Conservation (phyloP, 306 rosid species). For the Inga oerstediana region DNA sequence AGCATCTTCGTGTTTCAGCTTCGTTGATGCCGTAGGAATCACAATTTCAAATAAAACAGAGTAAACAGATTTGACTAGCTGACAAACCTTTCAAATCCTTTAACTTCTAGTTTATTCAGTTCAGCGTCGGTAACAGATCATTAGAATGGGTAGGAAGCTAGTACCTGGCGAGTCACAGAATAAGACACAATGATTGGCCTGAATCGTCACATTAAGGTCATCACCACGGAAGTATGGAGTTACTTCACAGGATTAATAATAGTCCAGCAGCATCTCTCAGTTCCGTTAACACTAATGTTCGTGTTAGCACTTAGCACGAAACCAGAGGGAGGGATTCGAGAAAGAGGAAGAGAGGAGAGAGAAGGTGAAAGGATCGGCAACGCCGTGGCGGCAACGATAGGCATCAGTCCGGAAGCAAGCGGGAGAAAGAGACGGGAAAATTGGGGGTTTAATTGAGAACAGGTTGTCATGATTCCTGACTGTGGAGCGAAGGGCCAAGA, state of each 20-base stretch:
- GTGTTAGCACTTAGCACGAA: too few species aligned
- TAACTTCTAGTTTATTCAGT: slow-evolving; percentile 24
- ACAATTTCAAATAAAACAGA: slow-evolving; percentile 38
- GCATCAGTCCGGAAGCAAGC: too few species aligned
- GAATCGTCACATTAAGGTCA: slow-evolving; percentile 74
- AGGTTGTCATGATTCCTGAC: too few species aligned
- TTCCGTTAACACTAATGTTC: not conserved
- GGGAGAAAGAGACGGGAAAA: too few species aligned
- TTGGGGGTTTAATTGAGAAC: too few species aligned
- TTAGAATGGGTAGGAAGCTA: slow-evolving; percentile 39
- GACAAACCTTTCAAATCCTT: slow-evolving; percentile 33
- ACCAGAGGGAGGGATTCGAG: too few species aligned
- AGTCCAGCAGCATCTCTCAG: slow-evolving; percentile 38
- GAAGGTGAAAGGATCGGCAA: too few species aligned
- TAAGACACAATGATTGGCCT: slow-evolving; percentile 68
- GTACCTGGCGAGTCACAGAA: slow-evolving; percentile 75
- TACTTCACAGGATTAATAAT: slow-evolving; percentile 62
- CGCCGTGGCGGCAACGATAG: too few species aligned
- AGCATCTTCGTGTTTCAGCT: slow-evolving; percentile 33
- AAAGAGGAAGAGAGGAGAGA: too few species aligned
- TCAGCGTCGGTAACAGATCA: slow-evolving; percentile 43
- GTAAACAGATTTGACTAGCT: slow-evolving; percentile 36
- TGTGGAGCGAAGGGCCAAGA: too few species aligned
- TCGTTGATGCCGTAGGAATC: not conserved
- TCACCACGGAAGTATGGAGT: slow-evolving; percentile 48